phyloP scores from a whole-genome alignment of 768 basidiomycete genomes.

The Termitomyces sp. region DNA sequence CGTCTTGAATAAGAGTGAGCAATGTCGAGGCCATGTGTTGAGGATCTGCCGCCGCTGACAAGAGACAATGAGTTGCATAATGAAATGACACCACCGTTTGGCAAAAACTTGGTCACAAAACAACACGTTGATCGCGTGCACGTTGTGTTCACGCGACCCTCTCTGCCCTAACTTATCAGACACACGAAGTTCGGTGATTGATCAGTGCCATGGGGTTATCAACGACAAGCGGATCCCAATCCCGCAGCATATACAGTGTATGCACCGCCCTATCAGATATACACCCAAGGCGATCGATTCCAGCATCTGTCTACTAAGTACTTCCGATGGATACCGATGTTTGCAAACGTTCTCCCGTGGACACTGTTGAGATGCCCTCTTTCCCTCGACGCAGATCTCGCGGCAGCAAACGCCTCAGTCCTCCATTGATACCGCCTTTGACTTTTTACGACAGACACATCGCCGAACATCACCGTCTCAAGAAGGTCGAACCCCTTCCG shows the following conservation, averaged over 20 bases:
- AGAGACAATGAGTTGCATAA: background rate
- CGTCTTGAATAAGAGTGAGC: slow-evolving; percentile 15
- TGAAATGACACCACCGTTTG: slow-evolving; percentile 3
- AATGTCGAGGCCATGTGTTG: slow-evolving; percentile 15
- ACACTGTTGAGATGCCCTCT: background rate
- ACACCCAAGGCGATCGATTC: background rate
- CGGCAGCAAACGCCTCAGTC: background rate
- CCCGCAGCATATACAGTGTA: background rate
- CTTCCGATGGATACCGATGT: background rate
- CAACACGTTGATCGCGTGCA: background rate
- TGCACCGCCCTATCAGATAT: background rate
- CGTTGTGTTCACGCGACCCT: background rate
- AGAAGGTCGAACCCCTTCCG: background rate
- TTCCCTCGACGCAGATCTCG: background rate
- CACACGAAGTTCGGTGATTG: too few species aligned
- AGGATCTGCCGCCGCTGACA: background rate
- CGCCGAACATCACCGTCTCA: background rate
- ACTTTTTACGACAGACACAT: slow-evolving; percentile 5
- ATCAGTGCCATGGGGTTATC: background rate
- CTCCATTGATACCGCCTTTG: background rate
- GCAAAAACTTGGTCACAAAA: background rate
- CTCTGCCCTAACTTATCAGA: too few species aligned
- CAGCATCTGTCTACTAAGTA: background rate
- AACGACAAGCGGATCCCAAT: background rate
- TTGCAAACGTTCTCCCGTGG: background rate